These are phyloP conservation scores for Eucalyptus viminalis DNA, from an alignment of 345 rosid species.

Conservation along the genomic window DNA sequence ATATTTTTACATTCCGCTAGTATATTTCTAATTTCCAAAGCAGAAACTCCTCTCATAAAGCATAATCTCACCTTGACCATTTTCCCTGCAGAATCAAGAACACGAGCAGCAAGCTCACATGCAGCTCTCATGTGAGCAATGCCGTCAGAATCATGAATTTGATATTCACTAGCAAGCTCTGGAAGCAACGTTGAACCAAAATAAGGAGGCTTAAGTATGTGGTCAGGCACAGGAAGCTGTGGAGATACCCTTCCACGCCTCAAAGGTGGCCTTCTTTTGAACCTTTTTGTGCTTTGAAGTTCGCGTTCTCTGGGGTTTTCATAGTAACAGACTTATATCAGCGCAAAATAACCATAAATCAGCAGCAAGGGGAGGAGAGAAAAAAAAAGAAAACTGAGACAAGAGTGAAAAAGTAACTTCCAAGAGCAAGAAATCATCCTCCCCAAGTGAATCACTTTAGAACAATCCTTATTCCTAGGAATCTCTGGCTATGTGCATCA, in stretches of 20 bases:
- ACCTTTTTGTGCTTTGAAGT: conserved; percentile 21
- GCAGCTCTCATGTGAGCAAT: conserved; percentile 72
- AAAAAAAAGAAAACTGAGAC: background rate
- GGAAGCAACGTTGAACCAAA: conserved; percentile 27
- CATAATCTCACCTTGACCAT: conserved; percentile 53
- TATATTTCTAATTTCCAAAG: background rate
- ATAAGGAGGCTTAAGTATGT: conserved; percentile 76
- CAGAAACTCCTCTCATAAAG: background rate
- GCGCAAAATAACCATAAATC: background rate
- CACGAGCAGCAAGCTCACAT: conserved; percentile 89
- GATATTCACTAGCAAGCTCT: conserved; percentile 37
- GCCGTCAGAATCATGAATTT: conserved; percentile 68
- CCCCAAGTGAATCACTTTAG: background rate
- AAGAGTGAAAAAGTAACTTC: background rate
- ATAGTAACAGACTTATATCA: background rate
- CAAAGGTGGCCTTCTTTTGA: conserved; percentile 43
- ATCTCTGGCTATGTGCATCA: background rate
- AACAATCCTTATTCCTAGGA: background rate
- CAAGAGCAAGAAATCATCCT: background rate
- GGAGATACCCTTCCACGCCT: conserved; percentile 83
- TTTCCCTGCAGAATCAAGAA: conserved; percentile 64
- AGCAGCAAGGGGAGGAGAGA: background rate
- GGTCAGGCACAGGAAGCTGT: conserved; percentile 66
- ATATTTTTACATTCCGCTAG: background rate
- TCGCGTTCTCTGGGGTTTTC: conserved; percentile 41